Conservation (phyloP, 2,329 filamentous ascomycete genomes). For the Coniella lustricola region DNA sequence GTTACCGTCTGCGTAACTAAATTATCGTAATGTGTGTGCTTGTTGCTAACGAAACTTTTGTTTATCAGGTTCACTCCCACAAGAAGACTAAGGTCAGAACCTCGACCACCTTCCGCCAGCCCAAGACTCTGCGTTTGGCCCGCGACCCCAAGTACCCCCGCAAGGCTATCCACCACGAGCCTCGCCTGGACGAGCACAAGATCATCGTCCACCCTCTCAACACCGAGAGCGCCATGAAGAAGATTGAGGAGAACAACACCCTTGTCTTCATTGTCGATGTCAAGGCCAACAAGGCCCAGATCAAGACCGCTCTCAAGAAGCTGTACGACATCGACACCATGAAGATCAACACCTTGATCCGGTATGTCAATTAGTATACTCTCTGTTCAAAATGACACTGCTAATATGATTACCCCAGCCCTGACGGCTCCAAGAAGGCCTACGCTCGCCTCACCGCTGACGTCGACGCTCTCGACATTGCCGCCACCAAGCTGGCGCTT, state of each 20-base stretch:
- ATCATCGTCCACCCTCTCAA: constrained; percentile 97
- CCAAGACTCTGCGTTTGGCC: constrained; percentile 90
- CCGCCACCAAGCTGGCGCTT: constrained; percentile 96
- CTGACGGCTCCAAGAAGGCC: constrained; percentile 97
- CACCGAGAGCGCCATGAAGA: constrained; percentile 99
- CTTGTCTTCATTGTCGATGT: constrained; percentile 95
- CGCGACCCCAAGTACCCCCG: constrained; percentile 93
- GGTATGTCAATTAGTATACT: no score
- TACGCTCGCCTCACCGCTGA: constrained; percentile 92
- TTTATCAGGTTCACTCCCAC: constrained; percentile 48
- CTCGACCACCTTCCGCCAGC: constrained; percentile 92
- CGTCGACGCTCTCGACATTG: constrained; percentile 98
- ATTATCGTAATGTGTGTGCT: not conserved
- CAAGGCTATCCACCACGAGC: constrained; percentile 84
- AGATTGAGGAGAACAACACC: constrained; percentile 99
- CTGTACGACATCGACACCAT: constrained; percentile 96
- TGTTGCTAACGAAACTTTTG: constrained; percentile 17
- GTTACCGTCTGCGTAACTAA: not conserved
- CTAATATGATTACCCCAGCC: constrained; percentile 43
- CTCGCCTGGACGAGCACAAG: constrained; percentile 95
- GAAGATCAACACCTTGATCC: constrained; percentile 99
- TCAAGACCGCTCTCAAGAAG: constrained; percentile 97
- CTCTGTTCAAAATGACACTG: no score
- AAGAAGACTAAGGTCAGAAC: constrained; percentile 90
- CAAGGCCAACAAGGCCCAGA: constrained; percentile 99